A percentile compares a stretch with the other conserved stretches of the same genome.
Evolutionary conservation across 768 basidiomycete species (phyloP).

Genomic region (Amanita pallidorosea): DNA sequence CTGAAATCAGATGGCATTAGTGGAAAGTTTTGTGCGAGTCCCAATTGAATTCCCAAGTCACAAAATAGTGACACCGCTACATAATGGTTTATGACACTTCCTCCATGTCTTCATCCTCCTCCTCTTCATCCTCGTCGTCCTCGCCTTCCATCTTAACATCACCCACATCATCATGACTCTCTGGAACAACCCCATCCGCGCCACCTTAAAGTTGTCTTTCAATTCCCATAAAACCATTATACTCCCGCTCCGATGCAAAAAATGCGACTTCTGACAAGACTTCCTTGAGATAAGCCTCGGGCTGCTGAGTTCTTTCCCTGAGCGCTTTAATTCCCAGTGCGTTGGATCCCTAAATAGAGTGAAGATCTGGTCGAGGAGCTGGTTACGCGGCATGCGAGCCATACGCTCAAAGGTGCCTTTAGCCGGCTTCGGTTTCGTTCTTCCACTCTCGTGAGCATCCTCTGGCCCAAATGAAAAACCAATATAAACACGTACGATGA

Average conservation of each 20-base stretch:
- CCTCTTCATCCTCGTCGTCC: constrained; percentile 45
- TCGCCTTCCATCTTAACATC: constrained; percentile 43
- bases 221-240: constrained; percentile 76
- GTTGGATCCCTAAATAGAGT: constrained; percentile 62
- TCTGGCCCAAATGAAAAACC: constrained; percentile 3
- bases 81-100: constrained; percentile 65
- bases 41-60: no score
- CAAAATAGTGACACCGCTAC: no score
- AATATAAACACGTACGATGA: constrained; percentile 40
- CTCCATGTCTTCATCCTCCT: constrained; percentile 63
- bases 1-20: background rate
- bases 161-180: constrained; percentile 12
- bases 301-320: constrained; percentile 76
- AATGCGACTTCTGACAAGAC: constrained; percentile 66
- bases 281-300: constrained; percentile 81
- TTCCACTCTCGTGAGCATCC: constrained; percentile 12
- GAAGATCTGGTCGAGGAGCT: constrained; percentile 80
- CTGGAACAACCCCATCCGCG: background rate
- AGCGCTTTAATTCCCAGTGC: constrained; percentile 76
- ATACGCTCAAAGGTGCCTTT: constrained; percentile 78
- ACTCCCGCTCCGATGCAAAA: constrained; percentile 74
- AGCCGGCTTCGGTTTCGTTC: constrained; percentile 55
- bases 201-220: constrained; percentile 58
- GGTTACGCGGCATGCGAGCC: constrained; percentile 85
- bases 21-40: no score